phyloP scores from a whole-genome alignment of 495 filamentous ascomycete species.

The Sabuloglossum arenarium region DNA sequence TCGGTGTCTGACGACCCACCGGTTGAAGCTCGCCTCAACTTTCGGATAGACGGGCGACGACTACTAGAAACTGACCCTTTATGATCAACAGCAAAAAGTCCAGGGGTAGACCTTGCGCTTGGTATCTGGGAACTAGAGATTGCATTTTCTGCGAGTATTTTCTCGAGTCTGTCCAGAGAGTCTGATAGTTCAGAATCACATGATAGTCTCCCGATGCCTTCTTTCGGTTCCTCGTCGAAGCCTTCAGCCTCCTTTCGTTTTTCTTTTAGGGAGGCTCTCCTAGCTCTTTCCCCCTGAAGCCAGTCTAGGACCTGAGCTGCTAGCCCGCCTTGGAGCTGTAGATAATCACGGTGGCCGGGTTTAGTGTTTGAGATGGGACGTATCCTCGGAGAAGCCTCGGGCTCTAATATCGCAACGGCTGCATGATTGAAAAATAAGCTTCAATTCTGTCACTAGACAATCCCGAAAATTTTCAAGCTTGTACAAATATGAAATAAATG shows the following conservation, averaged over 20 bases:
- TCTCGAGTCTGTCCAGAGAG: conserved; percentile 47
- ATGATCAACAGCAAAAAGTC: conserved; percentile 14
- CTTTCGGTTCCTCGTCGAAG: conserved; percentile 9
- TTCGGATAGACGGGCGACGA: conserved; percentile 10
- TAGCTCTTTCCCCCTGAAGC: conserved; percentile 56
- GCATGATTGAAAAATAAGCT: not conserved
- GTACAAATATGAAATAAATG: no score
- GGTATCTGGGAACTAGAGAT: conserved; percentile 12
- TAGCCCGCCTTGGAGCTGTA: conserved; percentile 22
- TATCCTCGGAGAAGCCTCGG: conserved; percentile 11
- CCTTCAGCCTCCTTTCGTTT: conserved; percentile 7
- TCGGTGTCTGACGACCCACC: conserved; percentile 58
- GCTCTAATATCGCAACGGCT: conserved; percentile 19
- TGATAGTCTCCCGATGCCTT: conserved; percentile 16
- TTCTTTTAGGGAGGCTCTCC: conserved; percentile 30
- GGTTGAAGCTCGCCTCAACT: conserved; percentile 13
- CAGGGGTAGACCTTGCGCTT: conserved; percentile 12
- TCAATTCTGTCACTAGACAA: not conserved
- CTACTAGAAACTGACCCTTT: not conserved
- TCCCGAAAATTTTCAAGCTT: not conserved
- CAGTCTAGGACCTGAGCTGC: conserved; percentile 56
- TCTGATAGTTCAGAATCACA: conserved; percentile 34
- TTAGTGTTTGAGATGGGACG: conserved; percentile 3
- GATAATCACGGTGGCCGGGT: not conserved
- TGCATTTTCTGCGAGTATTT: conserved; percentile 42